phyloP scores from a whole-genome alignment of 306 rosid species.

The Trichosanthes cucumerina region DNA sequence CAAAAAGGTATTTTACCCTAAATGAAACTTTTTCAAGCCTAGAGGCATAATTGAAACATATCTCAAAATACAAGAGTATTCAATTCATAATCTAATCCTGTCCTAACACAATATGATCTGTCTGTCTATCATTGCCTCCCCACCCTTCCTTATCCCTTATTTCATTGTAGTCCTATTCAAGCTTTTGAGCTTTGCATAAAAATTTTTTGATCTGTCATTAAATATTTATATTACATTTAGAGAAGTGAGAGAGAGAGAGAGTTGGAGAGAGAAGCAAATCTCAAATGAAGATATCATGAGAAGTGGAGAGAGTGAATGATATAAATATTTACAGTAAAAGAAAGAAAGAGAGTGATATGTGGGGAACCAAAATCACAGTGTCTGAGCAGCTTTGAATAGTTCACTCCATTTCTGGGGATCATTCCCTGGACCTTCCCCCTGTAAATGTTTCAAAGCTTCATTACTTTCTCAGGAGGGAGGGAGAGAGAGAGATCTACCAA shows the following conservation, averaged over 20 bases:
- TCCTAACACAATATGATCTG: not conserved
- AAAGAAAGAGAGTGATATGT: not conserved
- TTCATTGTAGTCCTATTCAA: not conserved
- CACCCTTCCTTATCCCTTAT: not conserved
- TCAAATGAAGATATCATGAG: not conserved
- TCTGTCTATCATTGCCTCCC: not conserved
- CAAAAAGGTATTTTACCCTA: too few relatives aligned
- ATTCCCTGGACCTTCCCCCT: constrained; percentile 93
- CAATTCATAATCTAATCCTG: not conserved
- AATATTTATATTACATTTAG: not conserved
- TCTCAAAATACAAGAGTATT: too few relatives aligned
- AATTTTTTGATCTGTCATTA: not conserved
- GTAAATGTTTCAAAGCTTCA: not conserved
- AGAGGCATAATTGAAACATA: too few relatives aligned
- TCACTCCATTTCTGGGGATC: constrained; percentile 64
- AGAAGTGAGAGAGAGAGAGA: not conserved
- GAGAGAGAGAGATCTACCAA: not conserved
- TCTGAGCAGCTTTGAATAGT: constrained; percentile 42
- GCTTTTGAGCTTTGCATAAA: not conserved
- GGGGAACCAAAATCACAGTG: constrained; percentile 5
- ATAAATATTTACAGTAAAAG: not conserved
- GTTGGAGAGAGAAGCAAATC: not conserved
- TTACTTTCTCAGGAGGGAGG: not conserved
- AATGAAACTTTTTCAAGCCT: too few relatives aligned
- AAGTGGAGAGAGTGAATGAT: not conserved